Evolutionary conservation across 129 eudicot species (phyloP).

Genomic region (Logfia minima): DNA sequence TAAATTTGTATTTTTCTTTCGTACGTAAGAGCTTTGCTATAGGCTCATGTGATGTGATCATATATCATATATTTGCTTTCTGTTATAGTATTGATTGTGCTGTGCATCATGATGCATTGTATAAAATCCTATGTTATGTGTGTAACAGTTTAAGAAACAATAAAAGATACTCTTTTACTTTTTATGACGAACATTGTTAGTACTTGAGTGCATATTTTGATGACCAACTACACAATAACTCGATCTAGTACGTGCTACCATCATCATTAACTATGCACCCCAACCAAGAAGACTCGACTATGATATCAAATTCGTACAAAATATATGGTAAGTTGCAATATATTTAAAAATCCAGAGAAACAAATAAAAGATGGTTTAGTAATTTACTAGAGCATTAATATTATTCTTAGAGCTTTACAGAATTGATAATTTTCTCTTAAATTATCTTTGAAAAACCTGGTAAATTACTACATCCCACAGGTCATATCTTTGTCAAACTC

Average conservation of each 20-base stretch:
- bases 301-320: too few species aligned
- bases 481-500: not conserved
- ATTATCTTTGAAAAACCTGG: too few species aligned
- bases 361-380: too few species aligned
- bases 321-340: too few species aligned
- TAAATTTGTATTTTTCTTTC: not conserved
- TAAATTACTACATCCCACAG: too few species aligned
- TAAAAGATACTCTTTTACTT: not conserved
- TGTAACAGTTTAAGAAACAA: not conserved
- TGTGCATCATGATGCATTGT: not conserved
- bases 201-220: too few species aligned
- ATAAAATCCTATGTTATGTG: not conserved
- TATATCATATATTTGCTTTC: not conserved
- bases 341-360: too few species aligned
- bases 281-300: too few species aligned
- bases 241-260: not conserved
- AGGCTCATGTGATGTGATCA: constrained; percentile 5
- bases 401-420: too few species aligned
- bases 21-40: not conserved
- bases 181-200: not conserved
- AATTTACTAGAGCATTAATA: too few species aligned
- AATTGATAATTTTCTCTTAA: too few species aligned
- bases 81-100: not conserved
- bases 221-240: not conserved
- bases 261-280: not conserved